Percentiles rank a stretch among this genome's conserved stretches.
Evolutionary conservation across 192 early-diverging fungal species (phyloP).

Genomic region (Podila verticillata): DNA sequence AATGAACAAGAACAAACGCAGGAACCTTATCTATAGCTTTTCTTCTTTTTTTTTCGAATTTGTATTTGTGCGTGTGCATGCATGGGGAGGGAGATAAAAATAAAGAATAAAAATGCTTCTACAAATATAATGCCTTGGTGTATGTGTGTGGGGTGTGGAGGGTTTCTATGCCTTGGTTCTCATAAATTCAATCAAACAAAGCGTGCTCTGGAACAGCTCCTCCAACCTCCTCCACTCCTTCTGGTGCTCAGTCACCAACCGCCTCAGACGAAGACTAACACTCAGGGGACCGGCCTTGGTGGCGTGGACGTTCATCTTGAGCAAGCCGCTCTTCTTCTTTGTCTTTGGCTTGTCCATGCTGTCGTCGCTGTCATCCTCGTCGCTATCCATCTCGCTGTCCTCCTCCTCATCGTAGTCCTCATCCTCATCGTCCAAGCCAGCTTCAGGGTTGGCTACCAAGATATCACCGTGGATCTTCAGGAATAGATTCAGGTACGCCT

Average conservation of each 20-base stretch:
- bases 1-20: too few relatives aligned
- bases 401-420: slow-evolving; percentile 5
- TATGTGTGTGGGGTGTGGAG: background rate
- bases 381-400: background rate
- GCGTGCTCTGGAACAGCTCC: slow-evolving; percentile 68
- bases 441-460: slow-evolving; percentile 67
- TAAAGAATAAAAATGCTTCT: too few relatives aligned
- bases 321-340: background rate
- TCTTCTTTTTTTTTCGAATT: too few relatives aligned
- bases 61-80: too few relatives aligned
- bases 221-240: slow-evolving; percentile 68
- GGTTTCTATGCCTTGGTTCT: slow-evolving; percentile 46
- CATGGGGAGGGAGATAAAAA: too few relatives aligned
- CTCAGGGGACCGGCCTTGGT: slow-evolving; percentile 42
- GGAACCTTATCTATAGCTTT: too few relatives aligned
- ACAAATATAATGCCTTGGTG: background rate
- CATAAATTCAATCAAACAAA: slow-evolving; percentile 72
- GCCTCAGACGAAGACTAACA: slow-evolving; percentile 39
- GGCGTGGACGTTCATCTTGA: slow-evolving; percentile 42
- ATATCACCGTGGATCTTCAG: slow-evolving; percentile 85
- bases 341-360: background rate
- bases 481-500: slow-evolving; percentile 83
- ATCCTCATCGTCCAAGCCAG: slow-evolving; percentile 55
- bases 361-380: slow-evolving; percentile 39
- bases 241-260: slow-evolving; percentile 51